Percentiles rank a stretch among this genome's conserved stretches.
Evolutionary conservation across 2,329 filamentous ascomycete species (phyloP).

Genomic region (Sarocladium kiliense): DNA sequence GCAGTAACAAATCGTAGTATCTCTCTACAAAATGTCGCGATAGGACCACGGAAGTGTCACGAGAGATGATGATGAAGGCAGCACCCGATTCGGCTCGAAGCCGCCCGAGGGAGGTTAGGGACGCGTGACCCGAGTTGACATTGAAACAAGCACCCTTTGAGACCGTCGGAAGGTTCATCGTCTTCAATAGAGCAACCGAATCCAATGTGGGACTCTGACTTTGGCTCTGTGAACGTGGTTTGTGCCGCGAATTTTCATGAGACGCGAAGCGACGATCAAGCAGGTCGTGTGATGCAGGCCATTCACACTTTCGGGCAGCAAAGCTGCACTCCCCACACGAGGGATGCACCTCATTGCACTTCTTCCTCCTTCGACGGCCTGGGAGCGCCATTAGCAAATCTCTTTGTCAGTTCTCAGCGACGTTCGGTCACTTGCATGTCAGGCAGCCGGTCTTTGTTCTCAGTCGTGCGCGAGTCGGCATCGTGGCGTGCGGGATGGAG

Average conservation of each 20-base stretch:
- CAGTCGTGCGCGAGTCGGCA: conserved; percentile 1
- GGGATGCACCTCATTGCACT: conserved; percentile 7
- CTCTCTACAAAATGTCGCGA: conserved; percentile 17
- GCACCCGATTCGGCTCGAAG: not conserved
- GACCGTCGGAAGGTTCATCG: too few relatives aligned
- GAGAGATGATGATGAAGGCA: conserved; percentile 11
- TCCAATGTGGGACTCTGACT: too few relatives aligned
- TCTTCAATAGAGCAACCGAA: too few relatives aligned
- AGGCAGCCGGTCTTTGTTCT: conserved; percentile 3
- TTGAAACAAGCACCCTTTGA: too few relatives aligned
- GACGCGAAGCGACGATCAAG: conserved; percentile 9
- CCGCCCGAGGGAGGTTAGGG: not conserved
- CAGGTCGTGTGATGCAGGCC: conserved; percentile 7
- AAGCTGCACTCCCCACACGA: conserved; percentile 4
- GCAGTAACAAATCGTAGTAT: conserved; percentile 18
- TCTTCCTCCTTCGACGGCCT: conserved; percentile 10
- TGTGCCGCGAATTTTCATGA: not conserved
- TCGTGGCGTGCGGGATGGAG: too few relatives aligned
- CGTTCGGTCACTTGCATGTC: not conserved
- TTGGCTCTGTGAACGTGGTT: not conserved
- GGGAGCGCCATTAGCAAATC: not conserved
- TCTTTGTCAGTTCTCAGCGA: too few relatives aligned
- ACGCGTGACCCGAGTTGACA: not conserved
- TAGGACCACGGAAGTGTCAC: conserved; percentile 13
- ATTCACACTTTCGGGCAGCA: not conserved